phyloP scores from a whole-genome alignment of 495 filamentous ascomycete species.

The Hypoxylon lienhwacheense region DNA sequence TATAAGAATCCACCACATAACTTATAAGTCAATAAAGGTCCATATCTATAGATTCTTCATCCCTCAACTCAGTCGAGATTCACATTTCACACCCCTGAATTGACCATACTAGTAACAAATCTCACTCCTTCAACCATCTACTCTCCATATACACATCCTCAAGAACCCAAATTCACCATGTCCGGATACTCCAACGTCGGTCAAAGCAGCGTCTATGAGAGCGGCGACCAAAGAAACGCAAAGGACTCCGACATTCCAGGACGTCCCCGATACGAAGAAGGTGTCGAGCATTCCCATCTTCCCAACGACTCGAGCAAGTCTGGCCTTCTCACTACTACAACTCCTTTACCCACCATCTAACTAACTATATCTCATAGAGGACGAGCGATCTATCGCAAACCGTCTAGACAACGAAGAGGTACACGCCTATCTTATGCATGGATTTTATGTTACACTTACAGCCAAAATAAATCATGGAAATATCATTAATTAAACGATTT shows the following conservation, averaged over 20 bases:
- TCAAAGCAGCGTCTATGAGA: slow-evolving; percentile 47
- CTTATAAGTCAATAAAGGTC: not conserved
- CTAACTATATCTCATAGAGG: slow-evolving; percentile 56
- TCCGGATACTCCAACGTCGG: slow-evolving; percentile 49
- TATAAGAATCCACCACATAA: slow-evolving; percentile 18
- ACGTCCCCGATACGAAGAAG: slow-evolving; percentile 64
- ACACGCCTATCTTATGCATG: no score
- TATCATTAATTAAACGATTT: no score
- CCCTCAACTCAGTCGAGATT: no score
- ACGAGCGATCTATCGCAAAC: slow-evolving; percentile 78
- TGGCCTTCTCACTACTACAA: no score
- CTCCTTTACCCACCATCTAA: not conserved
- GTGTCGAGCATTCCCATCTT: slow-evolving; percentile 63
- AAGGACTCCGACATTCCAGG: slow-evolving; percentile 58
- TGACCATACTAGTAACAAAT: not conserved
- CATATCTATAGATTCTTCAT: not conserved
- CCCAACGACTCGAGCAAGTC: slow-evolving; percentile 70
- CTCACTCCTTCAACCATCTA: not conserved
- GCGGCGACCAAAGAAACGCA: slow-evolving; percentile 69
- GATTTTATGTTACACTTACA: no score
- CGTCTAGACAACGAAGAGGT: slow-evolving; percentile 65
- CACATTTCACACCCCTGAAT: not conserved
- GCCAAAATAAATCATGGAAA: no score
- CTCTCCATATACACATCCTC: not conserved
- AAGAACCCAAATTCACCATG: slow-evolving; percentile 32